Evolutionary conservation across 2,329 filamentous ascomycete genomes (phyloP), one percentile per base, ranked within the genome.

Genomic region (Dactylellina drechsleri): DNA sequence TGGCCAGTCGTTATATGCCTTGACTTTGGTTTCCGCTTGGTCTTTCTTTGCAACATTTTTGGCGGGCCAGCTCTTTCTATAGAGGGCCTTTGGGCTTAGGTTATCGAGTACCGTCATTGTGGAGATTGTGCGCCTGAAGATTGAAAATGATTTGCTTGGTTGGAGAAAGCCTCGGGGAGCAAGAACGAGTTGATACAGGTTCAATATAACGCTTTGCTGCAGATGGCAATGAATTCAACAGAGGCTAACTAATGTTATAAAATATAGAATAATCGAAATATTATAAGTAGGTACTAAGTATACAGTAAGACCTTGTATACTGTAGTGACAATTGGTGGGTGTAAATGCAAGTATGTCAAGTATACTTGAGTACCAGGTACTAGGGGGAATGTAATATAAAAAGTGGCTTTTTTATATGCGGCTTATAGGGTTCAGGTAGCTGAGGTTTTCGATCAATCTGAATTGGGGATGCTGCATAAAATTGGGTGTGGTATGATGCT

Each of bases 1-100:
- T 3, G 47, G 54, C 72, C 72, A 76, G 54, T 76, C 72, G 43
- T 68, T 68, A 40, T 49, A 70, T 26, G 65, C 61, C 20, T 65
- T 49, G 23, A 67, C 60, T n/a, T 70, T 68, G 1, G 40, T 57
- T 16, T 76, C 65, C 3, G 31, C 6, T 36, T 36, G 6, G 18
- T 70, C 58, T 36, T 45, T 20, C 36, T 62, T 62, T 10, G 56
- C 18, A 10, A 26, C 20, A 16, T 28, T 58, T 57, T 61, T 65
- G 28, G 49, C 49, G 5, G 60, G 41, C 70, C 70, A 74, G 23
- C 70, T 74, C 57, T 61, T 66, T 58, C 70, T 49, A 41, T 67
- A 61, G 23, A 62, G 62, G 18, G 70, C 62, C 23, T 67, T 74
- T 1, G 58, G 57, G 20, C 20, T 67, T 26, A 67, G 31, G 26